These are phyloP conservation scores for Elymus sibiricus DNA, from an alignment of 176 grass and related monocot species.

Conservation along the genomic window DNA sequence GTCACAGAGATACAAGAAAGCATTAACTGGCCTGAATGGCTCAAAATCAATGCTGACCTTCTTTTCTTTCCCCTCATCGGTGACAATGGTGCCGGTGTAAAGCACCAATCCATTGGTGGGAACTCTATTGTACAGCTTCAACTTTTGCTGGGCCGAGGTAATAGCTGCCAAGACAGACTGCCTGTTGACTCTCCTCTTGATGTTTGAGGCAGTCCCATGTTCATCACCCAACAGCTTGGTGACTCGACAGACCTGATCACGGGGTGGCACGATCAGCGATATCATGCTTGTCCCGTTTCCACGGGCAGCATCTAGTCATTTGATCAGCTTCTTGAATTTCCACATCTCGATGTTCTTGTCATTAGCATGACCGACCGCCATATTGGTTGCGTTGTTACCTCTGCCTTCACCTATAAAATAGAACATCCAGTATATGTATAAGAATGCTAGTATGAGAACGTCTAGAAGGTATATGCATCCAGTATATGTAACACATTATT, in stretches of 20 bases:
- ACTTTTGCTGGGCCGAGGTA: slow-evolving; percentile 33
- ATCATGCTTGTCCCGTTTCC: slow-evolving; percentile 55
- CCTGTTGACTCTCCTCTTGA: slow-evolving; percentile 38
- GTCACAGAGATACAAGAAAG: slow-evolving; percentile 41
- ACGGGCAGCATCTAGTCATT: slow-evolving; percentile 31
- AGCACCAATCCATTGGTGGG: slow-evolving; percentile 29
- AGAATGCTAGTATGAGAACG: not conserved
- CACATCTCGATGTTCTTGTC: slow-evolving; percentile 45
- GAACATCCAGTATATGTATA: not conserved
- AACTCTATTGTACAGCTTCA: slow-evolving; percentile 35
- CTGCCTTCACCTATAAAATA: not conserved
- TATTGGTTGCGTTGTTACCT: slow-evolving; percentile 7
- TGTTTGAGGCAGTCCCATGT: slow-evolving; percentile 47
- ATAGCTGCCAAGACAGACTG: slow-evolving; percentile 35
- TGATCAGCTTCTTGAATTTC: slow-evolving; percentile 38
- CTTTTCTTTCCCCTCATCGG: slow-evolving; percentile 29
- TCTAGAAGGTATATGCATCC: not conserved
- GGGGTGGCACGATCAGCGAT: slow-evolving; percentile 31
- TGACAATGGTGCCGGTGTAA: slow-evolving; percentile 33
- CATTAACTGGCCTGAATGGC: slow-evolving; percentile 41
- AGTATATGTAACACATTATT: not conserved
- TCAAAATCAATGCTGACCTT: slow-evolving; percentile 36
- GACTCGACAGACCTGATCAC: slow-evolving; percentile 42
- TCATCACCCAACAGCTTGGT: slow-evolving; percentile 44
- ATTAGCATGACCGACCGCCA: slow-evolving; percentile 21